Evolutionary conservation across 2,329 filamentous ascomycete genomes (phyloP), one percentile per base, ranked within the genome.

Genomic region (Aaosphaeria arxii): DNA sequence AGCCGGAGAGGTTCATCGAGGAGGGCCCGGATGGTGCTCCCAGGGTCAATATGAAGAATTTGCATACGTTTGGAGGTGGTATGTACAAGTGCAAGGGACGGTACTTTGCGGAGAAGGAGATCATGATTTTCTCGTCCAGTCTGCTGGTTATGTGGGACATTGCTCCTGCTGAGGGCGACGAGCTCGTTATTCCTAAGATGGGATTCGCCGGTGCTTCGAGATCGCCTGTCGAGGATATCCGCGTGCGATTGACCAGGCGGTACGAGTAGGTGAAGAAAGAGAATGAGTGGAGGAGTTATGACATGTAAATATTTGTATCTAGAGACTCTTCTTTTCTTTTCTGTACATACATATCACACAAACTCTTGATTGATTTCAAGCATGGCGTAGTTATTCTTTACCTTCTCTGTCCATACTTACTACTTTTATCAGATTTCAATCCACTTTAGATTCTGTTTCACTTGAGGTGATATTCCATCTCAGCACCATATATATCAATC

Each of bases 41-140:
- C 1, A 13, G 43, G 2, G 52, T 47, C 11, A 48, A 40, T 2
- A 54, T 54, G 52, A 50, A 50, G 47, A 54, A 52, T 41, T 36
- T 54, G 42, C 47, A 52, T 41, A 49, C 50, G 4, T 54, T 54
- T 40, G 52, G 49, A 28, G 52, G 52, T 11, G 52, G 52, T 4
- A 40, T 52, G 36, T 54, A 54, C 32, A 54, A 54, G 49, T 54
- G 49, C 40, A 54, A 54, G 41, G 52, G 52, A 5, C 45, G 52
- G 7, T 54, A 54, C 39, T 54, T 54, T 13, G 52, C 52, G 11
- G 52, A 54, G 47, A 54, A 54, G 43, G 49, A 54, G 31, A 46
- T 52, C 5, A 32, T 54, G 33, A 54, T 54, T 9, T 54, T 54
- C 29, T 49, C 43, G 11, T 31, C 49, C 11, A 41, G 39, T 31